A percentile compares a stretch with the other conserved stretches of the same genome.
Evolutionary conservation across 2,329 filamentous ascomycete genomes (phyloP).

Genomic region (Pezicula carpinea): DNA sequence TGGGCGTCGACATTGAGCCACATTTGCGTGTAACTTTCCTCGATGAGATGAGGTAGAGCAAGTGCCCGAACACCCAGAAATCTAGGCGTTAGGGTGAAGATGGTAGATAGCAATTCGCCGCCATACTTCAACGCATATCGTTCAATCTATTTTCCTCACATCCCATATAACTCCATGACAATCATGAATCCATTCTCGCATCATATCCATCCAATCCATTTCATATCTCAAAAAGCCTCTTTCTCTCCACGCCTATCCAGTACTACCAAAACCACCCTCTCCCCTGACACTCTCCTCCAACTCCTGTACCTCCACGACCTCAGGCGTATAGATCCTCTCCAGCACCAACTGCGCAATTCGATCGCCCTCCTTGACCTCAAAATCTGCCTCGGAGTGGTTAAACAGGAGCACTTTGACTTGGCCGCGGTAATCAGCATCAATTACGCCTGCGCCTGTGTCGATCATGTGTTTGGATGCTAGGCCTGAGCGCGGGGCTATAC

Average conservation of each 20-base stretch:
- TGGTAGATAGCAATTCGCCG: not conserved
- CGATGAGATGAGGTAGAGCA: no score
- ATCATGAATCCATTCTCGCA: not conserved
- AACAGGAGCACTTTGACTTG: constrained; percentile 93
- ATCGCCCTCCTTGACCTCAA: constrained; percentile 77
- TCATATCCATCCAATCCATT: not conserved
- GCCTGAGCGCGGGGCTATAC: constrained; percentile 85
- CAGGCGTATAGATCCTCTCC: constrained; percentile 90
- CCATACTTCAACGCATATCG: not conserved
- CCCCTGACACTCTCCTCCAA: constrained; percentile 88
- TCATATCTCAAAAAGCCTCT: not conserved
- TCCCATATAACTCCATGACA: constrained; percentile 6
- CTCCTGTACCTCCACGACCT: constrained; percentile 82
- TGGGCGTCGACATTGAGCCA: no score
- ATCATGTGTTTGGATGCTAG: constrained; percentile 93
- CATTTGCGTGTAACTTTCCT: no score
- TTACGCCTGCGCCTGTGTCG: constrained; percentile 91
- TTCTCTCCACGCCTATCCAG: constrained; percentile 43
- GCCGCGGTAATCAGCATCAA: constrained; percentile 95
- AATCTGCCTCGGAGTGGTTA: constrained; percentile 82
- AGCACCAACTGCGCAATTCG: constrained; percentile 90
- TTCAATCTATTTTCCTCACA: constrained; percentile 1
- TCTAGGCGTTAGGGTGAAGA: not conserved
- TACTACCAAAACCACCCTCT: constrained; percentile 88
- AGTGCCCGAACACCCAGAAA: no score